These are phyloP conservation scores for Cynanchum wilfordii DNA, from an alignment of 257 asterid species.

Conservation along the genomic window DNA sequence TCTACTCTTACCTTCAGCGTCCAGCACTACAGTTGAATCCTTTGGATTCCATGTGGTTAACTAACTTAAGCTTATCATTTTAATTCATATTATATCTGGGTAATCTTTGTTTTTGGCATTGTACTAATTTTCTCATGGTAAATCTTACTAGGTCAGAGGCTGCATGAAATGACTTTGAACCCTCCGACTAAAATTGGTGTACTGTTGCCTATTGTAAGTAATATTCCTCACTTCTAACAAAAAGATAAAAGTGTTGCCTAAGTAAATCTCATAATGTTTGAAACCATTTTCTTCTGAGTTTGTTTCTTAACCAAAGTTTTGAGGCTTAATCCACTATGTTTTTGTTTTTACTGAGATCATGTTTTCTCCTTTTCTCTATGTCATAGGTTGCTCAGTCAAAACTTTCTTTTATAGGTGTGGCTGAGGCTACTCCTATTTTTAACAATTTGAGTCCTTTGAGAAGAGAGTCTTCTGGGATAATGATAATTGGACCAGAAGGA, in stretches of 20 bases:
- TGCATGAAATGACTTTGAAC: slow-evolving; percentile 80
- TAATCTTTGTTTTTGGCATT: background rate
- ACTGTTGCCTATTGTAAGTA: slow-evolving; percentile 60
- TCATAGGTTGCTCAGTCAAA: slow-evolving; percentile 60
- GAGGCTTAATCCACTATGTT: background rate
- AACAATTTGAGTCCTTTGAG: slow-evolving; percentile 36
- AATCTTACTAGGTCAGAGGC: slow-evolving; percentile 63
- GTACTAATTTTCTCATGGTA: background rate
- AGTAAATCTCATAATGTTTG: background rate
- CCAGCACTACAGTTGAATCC: slow-evolving; percentile 7
- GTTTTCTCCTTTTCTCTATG: slow-evolving; percentile 12
- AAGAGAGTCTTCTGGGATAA: slow-evolving; percentile 52
- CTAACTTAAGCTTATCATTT: background rate
- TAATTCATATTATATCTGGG: slow-evolving; percentile 8
- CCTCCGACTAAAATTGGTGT: slow-evolving; percentile 53
- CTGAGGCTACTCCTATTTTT: slow-evolving; percentile 77
- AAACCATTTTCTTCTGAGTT: background rate
- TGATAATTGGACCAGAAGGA: slow-evolving; percentile 98
- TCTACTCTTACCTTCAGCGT: slow-evolving; percentile 5
- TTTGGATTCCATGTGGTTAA: background rate
- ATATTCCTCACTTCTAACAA: slow-evolving; percentile 7
- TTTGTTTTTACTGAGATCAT: background rate
- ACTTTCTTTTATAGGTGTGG: slow-evolving; percentile 69
- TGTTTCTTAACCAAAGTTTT: background rate
- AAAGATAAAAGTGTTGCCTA: background rate